Base-by-base conservation (phyloP, 2,329 filamentous ascomycete genomes). In the Claviceps monticola region DNA sequence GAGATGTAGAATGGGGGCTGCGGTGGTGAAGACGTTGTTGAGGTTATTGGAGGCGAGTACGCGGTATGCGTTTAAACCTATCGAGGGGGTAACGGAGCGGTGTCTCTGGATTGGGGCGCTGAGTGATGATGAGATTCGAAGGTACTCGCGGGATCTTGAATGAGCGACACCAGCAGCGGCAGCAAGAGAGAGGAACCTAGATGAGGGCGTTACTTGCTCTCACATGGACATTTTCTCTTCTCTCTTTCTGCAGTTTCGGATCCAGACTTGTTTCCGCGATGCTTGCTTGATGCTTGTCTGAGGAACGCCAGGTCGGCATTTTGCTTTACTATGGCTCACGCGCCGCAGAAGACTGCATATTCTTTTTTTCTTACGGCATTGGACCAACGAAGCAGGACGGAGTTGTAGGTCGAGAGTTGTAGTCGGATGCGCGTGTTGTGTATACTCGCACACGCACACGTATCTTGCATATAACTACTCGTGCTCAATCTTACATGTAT, bases 61-160 rank as follows among this genome's bases (percentile, higher is more conserved):
- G 21, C 76, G 80, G 52, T 93, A 91, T 64, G 69, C 72, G 6
- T 89, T 91, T 63, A 76, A 82, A 58, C 82, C 86, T 1, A 80
- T 90, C 39, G 84, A 88, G 55, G 84, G 86, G 50, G 78, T 89
- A 49, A 83, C 86, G 4, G 86, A 88, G 66, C 76, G 85, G 56
- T 93, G 87, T 64, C 73, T 93, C n/a, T 93, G 88, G 87, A 82
- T 93, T 70, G 83, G 84, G 46, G 85, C 86, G 9, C 65, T 93
- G 51, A 78, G 70, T 51, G 86, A 91, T 57, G 79, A 82, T n/a
- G 85, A 90, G 60, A 88, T 93, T 60, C 69, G 77, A 52, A 70
- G 67, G 55, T 69, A 72, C 51, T 78, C 75, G 0, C 73, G 76
- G 51, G 66, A 61, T 51, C 60, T 81, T 36, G 74, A 80, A 63